Evolutionary conservation across 2,329 filamentous ascomycete genomes (phyloP).

Genomic region (Akanthomyces muscarius): DNA sequence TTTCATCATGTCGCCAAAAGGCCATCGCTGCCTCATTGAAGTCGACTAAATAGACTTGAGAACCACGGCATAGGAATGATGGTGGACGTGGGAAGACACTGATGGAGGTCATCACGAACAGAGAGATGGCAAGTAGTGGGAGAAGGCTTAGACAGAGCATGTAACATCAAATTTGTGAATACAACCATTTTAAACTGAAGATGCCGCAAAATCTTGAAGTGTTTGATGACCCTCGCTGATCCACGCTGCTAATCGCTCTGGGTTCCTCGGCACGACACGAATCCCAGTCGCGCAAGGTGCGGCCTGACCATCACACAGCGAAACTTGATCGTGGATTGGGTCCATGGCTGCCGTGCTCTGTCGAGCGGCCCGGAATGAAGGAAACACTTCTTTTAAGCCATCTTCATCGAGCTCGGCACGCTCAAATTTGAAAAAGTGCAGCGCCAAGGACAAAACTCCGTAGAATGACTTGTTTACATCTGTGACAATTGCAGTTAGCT

Average conservation of each 20-base stretch:
- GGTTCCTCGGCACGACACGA: constrained; percentile 8
- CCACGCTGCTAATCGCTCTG: constrained; percentile 4
- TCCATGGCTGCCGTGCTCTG: constrained; percentile 15
- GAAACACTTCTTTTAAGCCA: constrained; percentile 10
- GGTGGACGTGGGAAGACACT: too few species aligned
- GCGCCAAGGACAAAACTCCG: constrained; percentile 4
- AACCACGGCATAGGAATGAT: too few species aligned
- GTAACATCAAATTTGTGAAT: not conserved
- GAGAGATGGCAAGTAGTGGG: not conserved
- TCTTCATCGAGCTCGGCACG: constrained; percentile 4
- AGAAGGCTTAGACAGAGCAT: too few species aligned
- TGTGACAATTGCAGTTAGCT: constrained; percentile 1
- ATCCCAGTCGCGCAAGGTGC: constrained; percentile 14
- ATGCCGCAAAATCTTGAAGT: not conserved
- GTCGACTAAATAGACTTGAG: not conserved
- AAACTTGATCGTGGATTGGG: constrained; percentile 7
- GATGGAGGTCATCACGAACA: not conserved
- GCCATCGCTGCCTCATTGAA: constrained; percentile 12
- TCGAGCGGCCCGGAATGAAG: constrained; percentile 13
- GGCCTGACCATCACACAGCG: constrained; percentile 7
- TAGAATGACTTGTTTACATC: constrained; percentile 9
- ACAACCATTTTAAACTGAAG: not conserved
- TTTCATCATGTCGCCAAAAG: constrained; percentile 27
- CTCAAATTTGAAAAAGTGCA: constrained; percentile 17
- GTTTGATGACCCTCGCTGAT: not conserved